Evolutionary conservation across 139 green algal genomes (phyloP).

Genomic region (Marvania coccoides): DNA sequence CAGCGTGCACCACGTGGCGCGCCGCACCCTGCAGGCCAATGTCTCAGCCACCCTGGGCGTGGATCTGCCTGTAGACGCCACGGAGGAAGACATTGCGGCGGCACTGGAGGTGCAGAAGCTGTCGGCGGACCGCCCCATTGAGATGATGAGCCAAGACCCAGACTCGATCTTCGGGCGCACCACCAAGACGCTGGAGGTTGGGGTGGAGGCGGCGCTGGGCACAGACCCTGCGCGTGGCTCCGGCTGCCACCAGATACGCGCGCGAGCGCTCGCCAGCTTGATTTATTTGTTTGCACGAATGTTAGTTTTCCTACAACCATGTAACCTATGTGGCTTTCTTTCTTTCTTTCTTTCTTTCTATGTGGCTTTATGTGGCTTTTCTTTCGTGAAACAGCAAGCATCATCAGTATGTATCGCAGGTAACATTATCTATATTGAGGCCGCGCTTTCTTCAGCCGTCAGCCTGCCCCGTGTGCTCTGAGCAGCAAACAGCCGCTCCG

Average conservation of each 20-base stretch:
- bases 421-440: no score
- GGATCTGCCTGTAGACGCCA: conserved; percentile 28
- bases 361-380: no score
- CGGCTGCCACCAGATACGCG: neutral
- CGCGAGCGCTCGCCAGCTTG: neutral
- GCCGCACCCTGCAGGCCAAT: conserved; percentile 33
- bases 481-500: no score
- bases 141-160: conserved; percentile 34
- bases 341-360: no score
- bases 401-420: no score
- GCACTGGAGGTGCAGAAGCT: conserved; percentile 40
- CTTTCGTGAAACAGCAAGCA: no score
- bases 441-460: no score
- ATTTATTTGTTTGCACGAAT: neutral
- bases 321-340: no score
- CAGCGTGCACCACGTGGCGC: conserved; percentile 2
- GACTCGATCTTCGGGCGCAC: conserved; percentile 52
- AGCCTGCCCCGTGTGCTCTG: no score
- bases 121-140: conserved; percentile 39
- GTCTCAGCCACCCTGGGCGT: conserved; percentile 43
- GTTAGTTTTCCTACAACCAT: no score
- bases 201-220: conserved; percentile 5
- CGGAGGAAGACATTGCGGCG: conserved; percentile 28
- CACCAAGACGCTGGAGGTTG: conserved; percentile 28
- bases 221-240: neutral